Conservation (phyloP, 2,329 filamentous ascomycete genomes). For the Colletotrichum sp. region DNA sequence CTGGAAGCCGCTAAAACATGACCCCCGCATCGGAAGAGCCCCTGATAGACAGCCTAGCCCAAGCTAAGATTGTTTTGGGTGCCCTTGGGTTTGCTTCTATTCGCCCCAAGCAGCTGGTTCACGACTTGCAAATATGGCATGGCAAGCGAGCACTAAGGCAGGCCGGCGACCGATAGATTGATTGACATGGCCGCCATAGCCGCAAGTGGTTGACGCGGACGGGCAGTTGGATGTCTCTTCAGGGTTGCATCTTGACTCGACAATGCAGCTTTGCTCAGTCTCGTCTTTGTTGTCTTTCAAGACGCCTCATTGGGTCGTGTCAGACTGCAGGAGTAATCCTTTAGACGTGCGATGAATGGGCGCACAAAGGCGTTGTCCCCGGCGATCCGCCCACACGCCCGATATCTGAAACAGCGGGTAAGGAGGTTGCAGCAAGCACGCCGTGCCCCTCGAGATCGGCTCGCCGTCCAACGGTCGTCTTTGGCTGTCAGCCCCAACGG, state of each 20-base stretch:
- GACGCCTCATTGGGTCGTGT: neutral
- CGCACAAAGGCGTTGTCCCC: conserved; percentile 1
- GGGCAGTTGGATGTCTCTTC: neutral
- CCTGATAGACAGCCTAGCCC: conserved; percentile 1
- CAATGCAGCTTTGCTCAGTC: neutral
- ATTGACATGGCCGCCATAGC: neutral
- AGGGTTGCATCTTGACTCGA: neutral
- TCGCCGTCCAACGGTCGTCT: neutral
- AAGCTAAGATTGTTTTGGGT: neutral
- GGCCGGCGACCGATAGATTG: neutral
- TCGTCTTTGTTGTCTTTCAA: neutral
- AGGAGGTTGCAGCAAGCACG: conserved; percentile 10
- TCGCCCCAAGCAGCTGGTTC: conserved; percentile 10
- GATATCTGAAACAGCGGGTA: conserved; percentile 19
- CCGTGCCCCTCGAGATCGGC: conserved; percentile 2
- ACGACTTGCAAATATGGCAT: neutral
- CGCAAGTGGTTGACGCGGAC: neutral
- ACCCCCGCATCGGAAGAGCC: conserved; percentile 6
- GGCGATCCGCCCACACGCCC: conserved; percentile 12
- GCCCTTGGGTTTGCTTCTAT: neutral
- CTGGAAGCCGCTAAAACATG: conserved; percentile 15
- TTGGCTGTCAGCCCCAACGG: neutral
- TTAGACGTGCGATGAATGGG: neutral
- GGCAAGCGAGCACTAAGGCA: neutral
- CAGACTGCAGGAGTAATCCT: neutral